Percentiles rank a stretch among this genome's conserved stretches.
These are phyloP conservation scores for Mucor plumbeus DNA, from an alignment of 371 early-diverging fungal species.

Conservation along the genomic window DNA sequence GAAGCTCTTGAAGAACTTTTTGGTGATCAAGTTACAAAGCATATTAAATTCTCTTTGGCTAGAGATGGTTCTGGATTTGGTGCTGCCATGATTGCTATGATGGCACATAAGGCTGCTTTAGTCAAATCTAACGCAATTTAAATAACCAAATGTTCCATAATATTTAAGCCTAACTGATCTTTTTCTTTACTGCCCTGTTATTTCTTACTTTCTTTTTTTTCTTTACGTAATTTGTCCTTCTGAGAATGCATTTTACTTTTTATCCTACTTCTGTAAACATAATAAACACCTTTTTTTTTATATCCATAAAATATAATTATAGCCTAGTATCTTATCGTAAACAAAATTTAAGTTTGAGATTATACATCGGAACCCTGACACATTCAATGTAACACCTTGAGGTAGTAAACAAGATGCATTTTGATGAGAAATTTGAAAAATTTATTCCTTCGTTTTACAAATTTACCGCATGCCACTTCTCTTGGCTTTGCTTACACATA, in stretches of 20 bases:
- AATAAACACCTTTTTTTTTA: not conserved
- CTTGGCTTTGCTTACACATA: not conserved
- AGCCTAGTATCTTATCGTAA: not conserved
- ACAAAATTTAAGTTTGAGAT: not conserved
- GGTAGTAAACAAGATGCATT: not conserved
- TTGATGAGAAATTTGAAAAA: not conserved
- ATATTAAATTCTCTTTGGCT: constrained; percentile 34
- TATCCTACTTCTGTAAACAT: not conserved
- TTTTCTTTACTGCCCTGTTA: no score
- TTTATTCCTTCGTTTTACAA: not conserved
- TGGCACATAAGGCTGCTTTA: constrained; percentile 29
- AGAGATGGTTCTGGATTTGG: constrained; percentile 55
- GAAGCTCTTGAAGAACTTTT: constrained; percentile 71
- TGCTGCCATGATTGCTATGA: constrained; percentile 57
- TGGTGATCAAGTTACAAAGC: constrained; percentile 52
- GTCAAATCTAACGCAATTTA: constrained; percentile 2
- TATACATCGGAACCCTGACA: not conserved
- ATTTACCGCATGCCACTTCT: not conserved
- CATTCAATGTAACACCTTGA: not conserved
- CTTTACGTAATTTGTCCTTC: not conserved
- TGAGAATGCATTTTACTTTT: not conserved
- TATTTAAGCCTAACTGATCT: no score
- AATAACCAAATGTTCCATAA: not conserved
- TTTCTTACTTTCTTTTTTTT: not conserved
- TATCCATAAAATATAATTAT: not conserved